These are phyloP conservation scores for Phalaenopsis hybrid DNA, from an alignment of 116 monocot species.

Conservation along the genomic window DNA sequence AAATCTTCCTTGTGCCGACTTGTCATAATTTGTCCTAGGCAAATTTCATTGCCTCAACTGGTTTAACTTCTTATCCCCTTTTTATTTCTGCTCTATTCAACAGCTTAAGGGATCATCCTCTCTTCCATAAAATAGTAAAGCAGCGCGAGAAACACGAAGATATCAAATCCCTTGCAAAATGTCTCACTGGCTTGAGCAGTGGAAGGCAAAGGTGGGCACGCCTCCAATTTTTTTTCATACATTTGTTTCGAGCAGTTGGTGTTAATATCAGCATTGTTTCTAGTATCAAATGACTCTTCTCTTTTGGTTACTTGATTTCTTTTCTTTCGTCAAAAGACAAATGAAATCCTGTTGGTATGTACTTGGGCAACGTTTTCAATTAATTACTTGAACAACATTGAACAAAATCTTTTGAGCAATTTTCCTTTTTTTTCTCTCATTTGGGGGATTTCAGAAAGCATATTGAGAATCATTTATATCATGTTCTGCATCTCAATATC, in stretches of 20 bases:
- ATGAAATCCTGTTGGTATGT: too few species aligned
- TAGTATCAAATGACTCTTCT: too few species aligned
- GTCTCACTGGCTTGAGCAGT: conserved; percentile 54
- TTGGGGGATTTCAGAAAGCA: background rate
- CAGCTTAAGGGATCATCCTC: conserved; percentile 86
- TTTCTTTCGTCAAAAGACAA: too few species aligned
- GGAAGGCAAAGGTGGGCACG: conserved; percentile 63
- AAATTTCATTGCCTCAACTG: background rate
- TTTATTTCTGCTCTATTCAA: background rate
- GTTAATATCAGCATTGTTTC: too few species aligned
- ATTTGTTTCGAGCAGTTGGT: too few species aligned
- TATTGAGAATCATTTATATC: background rate
- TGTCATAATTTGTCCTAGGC: background rate
- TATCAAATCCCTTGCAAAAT: conserved; percentile 48
- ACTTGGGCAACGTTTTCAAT: background rate
- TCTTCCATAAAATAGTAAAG: conserved; percentile 36
- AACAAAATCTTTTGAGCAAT: background rate
- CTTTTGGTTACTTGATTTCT: too few species aligned
- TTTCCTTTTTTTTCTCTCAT: background rate
- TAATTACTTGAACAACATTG: background rate
- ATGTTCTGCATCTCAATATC: background rate
- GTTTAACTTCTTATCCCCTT: background rate
- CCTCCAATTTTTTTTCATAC: background rate
- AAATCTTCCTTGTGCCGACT: background rate
- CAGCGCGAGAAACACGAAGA: conserved; percentile 43